Evolutionary conservation across 164 flowering plant genomes (phyloP).

Genomic region (Nelumbo lutea): DNA sequence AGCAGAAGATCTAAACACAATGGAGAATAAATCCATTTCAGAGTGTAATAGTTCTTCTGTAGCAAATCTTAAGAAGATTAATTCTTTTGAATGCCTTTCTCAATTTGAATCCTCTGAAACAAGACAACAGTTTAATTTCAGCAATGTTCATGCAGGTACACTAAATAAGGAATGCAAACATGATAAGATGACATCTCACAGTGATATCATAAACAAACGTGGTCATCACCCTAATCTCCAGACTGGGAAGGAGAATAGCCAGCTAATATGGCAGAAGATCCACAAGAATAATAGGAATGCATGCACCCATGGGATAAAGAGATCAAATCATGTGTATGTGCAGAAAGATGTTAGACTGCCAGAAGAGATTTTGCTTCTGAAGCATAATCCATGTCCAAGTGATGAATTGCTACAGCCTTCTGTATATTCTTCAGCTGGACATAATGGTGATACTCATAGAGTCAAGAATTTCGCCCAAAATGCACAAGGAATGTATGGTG

Average conservation of each 20-base stretch:
- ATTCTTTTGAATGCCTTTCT: constrained; percentile 6
- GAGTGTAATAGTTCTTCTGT: neutral
- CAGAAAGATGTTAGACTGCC: constrained; percentile 14
- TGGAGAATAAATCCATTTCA: neutral
- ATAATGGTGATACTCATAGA: constrained; percentile 12
- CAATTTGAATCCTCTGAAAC: neutral
- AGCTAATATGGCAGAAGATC: constrained; percentile 57
- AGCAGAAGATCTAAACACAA: neutral
- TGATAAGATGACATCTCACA: neutral
- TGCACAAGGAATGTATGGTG: constrained; percentile 20
- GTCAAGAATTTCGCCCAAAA: constrained; percentile 20
- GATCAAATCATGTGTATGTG: constrained; percentile 10
- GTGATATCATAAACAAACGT: constrained; percentile 2
- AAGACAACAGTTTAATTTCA: neutral
- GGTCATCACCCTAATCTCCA: constrained; percentile 3
- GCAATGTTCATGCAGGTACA: constrained; percentile 8
- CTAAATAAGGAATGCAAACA: neutral
- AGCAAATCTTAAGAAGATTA: neutral
- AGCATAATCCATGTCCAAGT: constrained; percentile 3
- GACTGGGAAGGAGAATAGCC: constrained; percentile 38
- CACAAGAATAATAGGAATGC: constrained; percentile 24
- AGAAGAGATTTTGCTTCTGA: constrained; percentile 20
- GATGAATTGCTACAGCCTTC: constrained; percentile 11
- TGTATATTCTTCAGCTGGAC: constrained; percentile 22
- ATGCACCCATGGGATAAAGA: constrained; percentile 21